phyloP scores from a whole-genome alignment of 2,329 filamentous ascomycete genomes.

The Botrytis medusae region DNA sequence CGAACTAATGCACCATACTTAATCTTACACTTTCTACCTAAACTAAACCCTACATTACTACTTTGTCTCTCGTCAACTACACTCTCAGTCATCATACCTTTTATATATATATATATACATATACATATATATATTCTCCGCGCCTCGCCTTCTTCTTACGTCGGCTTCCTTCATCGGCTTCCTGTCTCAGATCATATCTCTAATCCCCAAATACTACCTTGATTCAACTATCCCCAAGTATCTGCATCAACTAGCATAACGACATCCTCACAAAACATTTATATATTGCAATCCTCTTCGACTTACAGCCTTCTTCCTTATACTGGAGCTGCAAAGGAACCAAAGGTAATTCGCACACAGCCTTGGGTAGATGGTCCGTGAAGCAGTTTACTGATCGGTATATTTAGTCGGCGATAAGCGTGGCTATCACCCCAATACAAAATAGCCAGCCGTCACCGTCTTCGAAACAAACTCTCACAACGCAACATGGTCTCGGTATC shows the following conservation, averaged over 20 bases:
- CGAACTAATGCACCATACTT: slow-evolving; percentile 35
- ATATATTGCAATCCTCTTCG: background rate
- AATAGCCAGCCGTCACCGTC: slow-evolving; percentile 33
- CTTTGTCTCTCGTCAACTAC: slow-evolving; percentile 20
- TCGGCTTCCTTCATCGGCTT: slow-evolving; percentile 27
- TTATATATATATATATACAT: slow-evolving; percentile 35
- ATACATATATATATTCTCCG: slow-evolving; percentile 34
- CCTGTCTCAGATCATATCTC: slow-evolving; percentile 34
- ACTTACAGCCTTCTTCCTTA: slow-evolving; percentile 11
- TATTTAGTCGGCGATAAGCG: slow-evolving; percentile 30
- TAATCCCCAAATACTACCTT: slow-evolving; percentile 22
- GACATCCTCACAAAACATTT: slow-evolving; percentile 3
- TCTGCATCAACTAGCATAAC: slow-evolving; percentile 10
- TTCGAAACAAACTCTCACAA: slow-evolving; percentile 58
- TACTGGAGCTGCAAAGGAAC: slow-evolving; percentile 24
- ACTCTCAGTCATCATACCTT: slow-evolving; percentile 16
- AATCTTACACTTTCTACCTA: slow-evolving; percentile 31
- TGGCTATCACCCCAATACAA: slow-evolving; percentile 31
- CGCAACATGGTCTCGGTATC: slow-evolving; percentile 68
- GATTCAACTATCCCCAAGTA: slow-evolving; percentile 15
- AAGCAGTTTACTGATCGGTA: slow-evolving; percentile 26
- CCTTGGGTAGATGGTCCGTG: background rate
- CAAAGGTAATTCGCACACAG: slow-evolving; percentile 28
- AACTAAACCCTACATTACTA: slow-evolving; percentile 20
- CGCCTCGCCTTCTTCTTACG: slow-evolving; percentile 25